A percentile compares a stretch with the other conserved stretches of the same genome.
Conservation (phyloP, 2,329 filamentous ascomycete species). For the Meredithiella fracta region DNA sequence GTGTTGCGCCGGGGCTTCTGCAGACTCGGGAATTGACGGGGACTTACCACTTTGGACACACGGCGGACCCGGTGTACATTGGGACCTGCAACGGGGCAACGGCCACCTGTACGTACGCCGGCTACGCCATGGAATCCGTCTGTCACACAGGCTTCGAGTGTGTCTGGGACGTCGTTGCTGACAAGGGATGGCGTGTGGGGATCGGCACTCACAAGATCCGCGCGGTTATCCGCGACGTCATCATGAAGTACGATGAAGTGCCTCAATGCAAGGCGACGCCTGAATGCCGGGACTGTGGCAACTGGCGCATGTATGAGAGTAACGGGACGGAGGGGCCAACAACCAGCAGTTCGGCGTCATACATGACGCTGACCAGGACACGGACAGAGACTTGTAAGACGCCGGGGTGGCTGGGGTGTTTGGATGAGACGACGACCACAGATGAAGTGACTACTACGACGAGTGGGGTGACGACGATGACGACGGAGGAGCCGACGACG, state of each 20-base stretch:
- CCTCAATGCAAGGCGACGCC: constrained; percentile 59
- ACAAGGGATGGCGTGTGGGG: constrained; percentile 83
- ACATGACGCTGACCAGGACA: constrained; percentile 45
- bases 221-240: constrained; percentile 72
- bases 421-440: constrained; percentile 45
- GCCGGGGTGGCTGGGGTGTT: constrained; percentile 79
- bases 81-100: constrained; percentile 84
- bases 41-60: constrained; percentile 83
- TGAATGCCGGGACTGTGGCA: constrained; percentile 75
- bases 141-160: constrained; percentile 84
- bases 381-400: constrained; percentile 79
- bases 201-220: constrained; percentile 84
- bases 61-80: constrained; percentile 87
- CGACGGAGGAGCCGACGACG: constrained; percentile 23
- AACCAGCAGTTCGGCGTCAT: constrained; percentile 29
- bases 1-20: constrained; percentile 51
- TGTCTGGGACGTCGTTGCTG: constrained; percentile 78
- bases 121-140: constrained; percentile 84
- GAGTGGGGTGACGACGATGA: constrained; percentile 15
- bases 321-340: constrained; percentile 62
- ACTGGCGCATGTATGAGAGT: constrained; percentile 90
- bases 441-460: constrained; percentile 23
- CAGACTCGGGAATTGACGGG: constrained; percentile 60
- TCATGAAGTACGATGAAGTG: constrained; percentile 66
- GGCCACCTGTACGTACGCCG: constrained; percentile 75